Evolutionary conservation across 2,329 filamentous ascomycete species (phyloP).

Genomic region (Apiospora hydei): DNA sequence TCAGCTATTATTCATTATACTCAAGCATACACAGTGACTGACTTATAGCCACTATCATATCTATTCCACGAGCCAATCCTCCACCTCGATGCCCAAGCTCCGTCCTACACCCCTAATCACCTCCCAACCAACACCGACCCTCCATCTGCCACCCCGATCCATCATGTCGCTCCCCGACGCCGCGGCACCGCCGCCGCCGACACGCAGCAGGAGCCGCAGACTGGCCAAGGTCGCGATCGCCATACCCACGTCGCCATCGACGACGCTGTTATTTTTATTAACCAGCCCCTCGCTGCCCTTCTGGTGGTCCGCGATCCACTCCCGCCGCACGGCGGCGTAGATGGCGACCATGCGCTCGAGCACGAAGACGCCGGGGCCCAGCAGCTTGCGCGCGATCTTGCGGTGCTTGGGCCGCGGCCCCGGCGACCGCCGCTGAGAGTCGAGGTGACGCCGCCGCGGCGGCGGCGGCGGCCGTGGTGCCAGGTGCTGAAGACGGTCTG

Average conservation of each 20-base stretch:
- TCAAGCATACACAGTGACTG: background rate
- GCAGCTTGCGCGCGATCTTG: slow-evolving; percentile 78
- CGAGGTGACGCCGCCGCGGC: slow-evolving; percentile 51
- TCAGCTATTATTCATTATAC: background rate
- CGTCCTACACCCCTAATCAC: slow-evolving; percentile 73
- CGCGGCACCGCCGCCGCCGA: slow-evolving; percentile 69
- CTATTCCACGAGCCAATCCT: slow-evolving; percentile 77
- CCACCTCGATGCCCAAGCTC: slow-evolving; percentile 78
- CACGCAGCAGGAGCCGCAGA: slow-evolving; percentile 71
- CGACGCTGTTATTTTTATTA: slow-evolving; percentile 38
- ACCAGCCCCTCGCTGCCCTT: background rate
- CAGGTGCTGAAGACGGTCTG: slow-evolving; percentile 77
- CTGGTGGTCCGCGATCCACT: slow-evolving; percentile 52
- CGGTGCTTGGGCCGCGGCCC: slow-evolving; percentile 60
- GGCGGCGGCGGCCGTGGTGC: slow-evolving; percentile 59
- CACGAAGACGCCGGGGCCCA: slow-evolving; percentile 79
- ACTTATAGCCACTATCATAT: background rate
- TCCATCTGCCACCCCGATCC: slow-evolving; percentile 76
- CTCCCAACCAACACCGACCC: slow-evolving; percentile 82
- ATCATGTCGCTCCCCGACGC: slow-evolving; percentile 73
- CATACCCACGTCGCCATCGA: slow-evolving; percentile 66
- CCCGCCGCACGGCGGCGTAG: slow-evolving; percentile 69
- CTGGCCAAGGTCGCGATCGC: slow-evolving; percentile 77
- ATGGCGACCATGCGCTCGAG: slow-evolving; percentile 82
- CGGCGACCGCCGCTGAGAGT: slow-evolving; percentile 32